phyloP scores from a whole-genome alignment of 192 early-diverging fungal genomes.

The Coemansia sp. region DNA sequence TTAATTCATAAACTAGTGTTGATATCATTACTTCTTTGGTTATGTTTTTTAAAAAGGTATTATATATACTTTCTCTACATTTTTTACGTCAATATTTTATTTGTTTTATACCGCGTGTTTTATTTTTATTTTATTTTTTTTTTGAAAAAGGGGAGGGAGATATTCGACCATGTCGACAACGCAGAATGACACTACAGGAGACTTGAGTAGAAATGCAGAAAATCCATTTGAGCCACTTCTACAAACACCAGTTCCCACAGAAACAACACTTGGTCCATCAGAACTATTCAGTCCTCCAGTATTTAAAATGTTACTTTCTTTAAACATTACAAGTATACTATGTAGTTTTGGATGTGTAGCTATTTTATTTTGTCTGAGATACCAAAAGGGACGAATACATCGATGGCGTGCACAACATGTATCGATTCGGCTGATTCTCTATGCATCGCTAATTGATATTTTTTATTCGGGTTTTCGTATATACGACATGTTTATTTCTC shows the following conservation, averaged over 20 bases:
- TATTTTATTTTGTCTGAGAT: conserved; percentile 3
- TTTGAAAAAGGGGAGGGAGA: too few relatives aligned
- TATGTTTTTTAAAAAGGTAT: too few relatives aligned
- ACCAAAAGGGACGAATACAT: conserved; percentile 1
- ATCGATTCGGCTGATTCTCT: conserved; percentile 18
- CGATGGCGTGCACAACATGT: conserved; percentile 20
- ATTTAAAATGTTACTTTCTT: conserved; percentile 6
- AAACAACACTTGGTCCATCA: background rate
- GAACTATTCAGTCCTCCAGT: conserved; percentile 10
- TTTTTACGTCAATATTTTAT: too few relatives aligned
- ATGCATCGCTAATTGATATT: conserved; percentile 19
- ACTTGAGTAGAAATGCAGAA: too few relatives aligned
- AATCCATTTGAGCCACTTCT: conserved; percentile 22
- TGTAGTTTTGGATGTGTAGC: conserved; percentile 15
- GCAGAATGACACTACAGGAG: too few relatives aligned
- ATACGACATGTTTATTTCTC: conserved; percentile 22
- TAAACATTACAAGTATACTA: conserved; percentile 19
- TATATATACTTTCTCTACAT: too few relatives aligned
- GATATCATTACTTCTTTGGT: too few relatives aligned
- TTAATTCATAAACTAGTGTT: too few relatives aligned
- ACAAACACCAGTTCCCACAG: background rate
- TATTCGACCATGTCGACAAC: too few relatives aligned
- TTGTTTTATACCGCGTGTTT: too few relatives aligned
- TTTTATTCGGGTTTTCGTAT: conserved; percentile 15
- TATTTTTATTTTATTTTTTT: too few relatives aligned